Evolutionary conservation across 331 rosid species (phyloP), one percentile per base, ranked within the genome.

Genomic region (Cucumis variabilis): DNA sequence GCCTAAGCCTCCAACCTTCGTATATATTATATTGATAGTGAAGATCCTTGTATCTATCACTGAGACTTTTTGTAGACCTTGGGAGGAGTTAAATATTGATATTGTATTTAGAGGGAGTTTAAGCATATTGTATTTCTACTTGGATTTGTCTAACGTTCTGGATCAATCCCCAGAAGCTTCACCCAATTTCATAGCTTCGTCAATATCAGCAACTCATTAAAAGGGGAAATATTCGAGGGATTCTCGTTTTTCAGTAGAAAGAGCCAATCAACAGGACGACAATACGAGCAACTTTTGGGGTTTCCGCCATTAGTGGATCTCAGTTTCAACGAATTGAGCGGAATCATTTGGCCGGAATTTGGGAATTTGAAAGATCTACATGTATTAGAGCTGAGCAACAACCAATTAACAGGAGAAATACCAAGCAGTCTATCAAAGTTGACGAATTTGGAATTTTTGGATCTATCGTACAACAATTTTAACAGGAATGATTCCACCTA

Each of bases 271-370:
- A 80, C 93, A 69, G 30, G 70, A 55, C 90, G 90, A 93, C 98
- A 96, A 89, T 95, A 96, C 90, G 95, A 94, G 89, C 98, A 92
- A 87, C 93, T 95, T 79, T 90, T 95, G 14, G 90, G 76, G 90
- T 88, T 97, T 44, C 98, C 98, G 23, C 98, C 98, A 13, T 96
- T 94, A 0, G 74, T 97, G 66, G 94, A 95, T 91, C 89, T 97
- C 11, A 81, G 90, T 76, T 88, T 16, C 91, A 97, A 95, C 89
- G 86, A 53, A 80, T 91, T 97, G 78, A 92, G 86, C 72, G 98
- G 98, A 27, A 65, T 55, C 82, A 93, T 97, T 65, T 98, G 96
- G 0, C 10, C 50, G 21, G 93, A 94, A 91, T 88, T 97, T 87
- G 98, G 99, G 69, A 93, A 87, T 4, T 73, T 95, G 86, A 88